A percentile compares a stretch with the other conserved stretches of the same genome.
phyloP scores from a whole-genome alignment of 176 grass and related monocot species.

The Microstegium vimineum region DNA sequence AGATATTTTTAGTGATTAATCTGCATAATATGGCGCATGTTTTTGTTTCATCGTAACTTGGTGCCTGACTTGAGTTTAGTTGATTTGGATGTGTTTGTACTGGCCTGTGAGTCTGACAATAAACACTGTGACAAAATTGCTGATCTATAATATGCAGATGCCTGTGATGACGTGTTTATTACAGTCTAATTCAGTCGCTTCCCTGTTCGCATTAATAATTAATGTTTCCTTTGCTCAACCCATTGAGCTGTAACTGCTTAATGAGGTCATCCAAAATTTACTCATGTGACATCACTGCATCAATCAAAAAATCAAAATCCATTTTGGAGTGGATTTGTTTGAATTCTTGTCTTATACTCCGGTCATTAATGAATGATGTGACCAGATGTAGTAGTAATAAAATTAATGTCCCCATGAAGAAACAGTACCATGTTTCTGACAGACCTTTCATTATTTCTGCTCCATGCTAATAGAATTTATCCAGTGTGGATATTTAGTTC shows the following conservation, averaged over 20 bases:
- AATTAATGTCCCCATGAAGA: background rate
- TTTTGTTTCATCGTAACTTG: background rate
- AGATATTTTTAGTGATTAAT: background rate
- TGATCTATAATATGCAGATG: background rate
- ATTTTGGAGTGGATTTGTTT: background rate
- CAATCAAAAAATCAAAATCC: background rate
- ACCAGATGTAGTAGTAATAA: background rate
- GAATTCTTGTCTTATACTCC: background rate
- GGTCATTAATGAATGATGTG: background rate
- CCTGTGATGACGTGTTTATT: background rate
- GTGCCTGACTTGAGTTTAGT: background rate
- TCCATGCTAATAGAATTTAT: background rate
- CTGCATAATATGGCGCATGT: background rate
- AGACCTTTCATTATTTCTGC: background rate
- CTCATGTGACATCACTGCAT: background rate
- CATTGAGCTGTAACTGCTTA: background rate
- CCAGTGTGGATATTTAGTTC: background rate
- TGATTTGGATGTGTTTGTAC: background rate
- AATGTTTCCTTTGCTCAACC: background rate
- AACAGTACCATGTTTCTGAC: background rate
- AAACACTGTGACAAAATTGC: background rate
- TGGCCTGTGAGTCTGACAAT: background rate
- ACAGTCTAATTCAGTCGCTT: background rate
- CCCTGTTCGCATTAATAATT: background rate
- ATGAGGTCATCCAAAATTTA: background rate